Conservation (phyloP, 2,329 filamentous ascomycete species). For the Verticillium nubilum region DNA sequence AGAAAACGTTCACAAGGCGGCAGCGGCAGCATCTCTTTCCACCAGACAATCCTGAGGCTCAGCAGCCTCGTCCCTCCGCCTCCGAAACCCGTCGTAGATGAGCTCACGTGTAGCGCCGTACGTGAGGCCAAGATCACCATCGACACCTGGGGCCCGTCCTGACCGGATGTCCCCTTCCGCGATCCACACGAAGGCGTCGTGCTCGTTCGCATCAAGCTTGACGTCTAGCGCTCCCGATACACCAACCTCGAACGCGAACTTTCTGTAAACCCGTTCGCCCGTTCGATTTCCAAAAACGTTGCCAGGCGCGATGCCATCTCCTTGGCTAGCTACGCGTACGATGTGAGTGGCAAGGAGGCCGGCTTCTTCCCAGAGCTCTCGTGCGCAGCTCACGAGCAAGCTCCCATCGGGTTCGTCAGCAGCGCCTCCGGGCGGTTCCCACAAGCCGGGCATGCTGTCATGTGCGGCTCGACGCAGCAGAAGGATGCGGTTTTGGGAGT, state of each 20-base stretch:
- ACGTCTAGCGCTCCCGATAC: constrained; percentile 20
- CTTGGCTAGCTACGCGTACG: constrained; percentile 21
- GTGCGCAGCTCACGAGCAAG: constrained; percentile 35
- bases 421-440: constrained; percentile 46
- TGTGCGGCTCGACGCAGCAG: constrained; percentile 39
- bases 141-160: constrained; percentile 18
- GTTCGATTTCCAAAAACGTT: constrained; percentile 27
- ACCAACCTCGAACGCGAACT: constrained; percentile 30
- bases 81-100: constrained; percentile 23
- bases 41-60: not conserved
- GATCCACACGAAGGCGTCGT: constrained; percentile 33
- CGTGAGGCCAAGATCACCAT: constrained; percentile 22
- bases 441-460: constrained; percentile 38
- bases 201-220: constrained; percentile 32
- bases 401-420: constrained; percentile 34
- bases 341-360: constrained; percentile 28
- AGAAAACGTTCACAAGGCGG: not conserved
- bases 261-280: constrained; percentile 21
- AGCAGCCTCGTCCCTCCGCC: constrained; percentile 13
- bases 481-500: constrained; percentile 27
- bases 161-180: constrained; percentile 28
- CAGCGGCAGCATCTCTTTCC: not conserved
- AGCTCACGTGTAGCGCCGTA: constrained; percentile 18
- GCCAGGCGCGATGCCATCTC: constrained; percentile 13
- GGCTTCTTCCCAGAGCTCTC: constrained; percentile 44